phyloP scores from a whole-genome alignment of 306 rosid genomes.

The Amphicarpaea edgeworthii region DNA sequence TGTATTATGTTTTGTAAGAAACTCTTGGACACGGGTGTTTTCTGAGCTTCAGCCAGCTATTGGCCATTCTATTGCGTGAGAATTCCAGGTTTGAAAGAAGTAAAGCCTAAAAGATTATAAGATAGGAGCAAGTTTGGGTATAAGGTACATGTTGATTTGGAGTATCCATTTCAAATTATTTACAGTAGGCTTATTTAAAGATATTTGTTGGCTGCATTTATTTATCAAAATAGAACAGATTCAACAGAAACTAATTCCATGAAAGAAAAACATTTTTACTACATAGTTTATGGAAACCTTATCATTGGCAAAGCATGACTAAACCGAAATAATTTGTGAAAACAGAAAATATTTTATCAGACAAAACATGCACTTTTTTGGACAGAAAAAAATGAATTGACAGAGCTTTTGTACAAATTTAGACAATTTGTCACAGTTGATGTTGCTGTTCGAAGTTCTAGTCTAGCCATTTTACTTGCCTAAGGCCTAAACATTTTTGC shows the following conservation, averaged over 20 bases:
- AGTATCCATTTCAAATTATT: background rate
- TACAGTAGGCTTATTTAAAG: background rate
- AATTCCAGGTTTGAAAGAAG: background rate
- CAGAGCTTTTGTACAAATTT: background rate
- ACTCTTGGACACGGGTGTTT: background rate
- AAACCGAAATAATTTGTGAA: slow-evolving; percentile 43
- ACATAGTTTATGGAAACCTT: too few species aligned
- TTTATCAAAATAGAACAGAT: background rate
- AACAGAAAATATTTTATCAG: slow-evolving; percentile 42
- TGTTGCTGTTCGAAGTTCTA: background rate
- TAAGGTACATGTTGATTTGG: background rate
- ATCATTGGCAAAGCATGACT: slow-evolving; percentile 46
- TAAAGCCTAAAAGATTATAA: background rate
- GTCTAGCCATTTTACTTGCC: too few species aligned
- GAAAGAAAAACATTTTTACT: background rate
- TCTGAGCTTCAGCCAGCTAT: background rate
- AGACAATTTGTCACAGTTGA: background rate
- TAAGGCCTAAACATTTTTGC: too few species aligned
- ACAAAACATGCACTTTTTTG: background rate
- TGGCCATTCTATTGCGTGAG: background rate
- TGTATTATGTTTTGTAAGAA: background rate
- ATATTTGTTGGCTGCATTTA: background rate
- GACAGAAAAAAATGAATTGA: slow-evolving; percentile 35
- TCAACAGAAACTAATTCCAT: background rate
- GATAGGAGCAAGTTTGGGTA: background rate